Conservation (phyloP, 139 green algal genomes). For the Pleodorina starrii region DNA sequence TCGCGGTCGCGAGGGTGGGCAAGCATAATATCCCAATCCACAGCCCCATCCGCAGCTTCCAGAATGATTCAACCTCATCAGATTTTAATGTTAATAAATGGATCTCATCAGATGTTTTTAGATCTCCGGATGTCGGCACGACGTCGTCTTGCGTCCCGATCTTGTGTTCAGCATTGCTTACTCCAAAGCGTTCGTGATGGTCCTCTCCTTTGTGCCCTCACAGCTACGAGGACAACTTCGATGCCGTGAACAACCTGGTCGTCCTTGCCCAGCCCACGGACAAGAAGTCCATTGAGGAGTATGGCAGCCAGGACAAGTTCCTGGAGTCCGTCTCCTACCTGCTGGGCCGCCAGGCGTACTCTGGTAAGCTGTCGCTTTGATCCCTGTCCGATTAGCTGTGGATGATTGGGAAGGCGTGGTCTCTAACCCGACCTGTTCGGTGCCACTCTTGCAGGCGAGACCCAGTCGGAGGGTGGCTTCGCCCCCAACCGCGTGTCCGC, state of each 20-base stretch:
- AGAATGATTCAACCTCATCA: too few species aligned
- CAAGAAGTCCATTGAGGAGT: constrained; percentile 90
- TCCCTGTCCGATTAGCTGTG: not conserved
- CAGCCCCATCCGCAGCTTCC: too few species aligned
- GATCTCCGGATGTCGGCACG: too few species aligned
- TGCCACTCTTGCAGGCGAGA: constrained; percentile 81
- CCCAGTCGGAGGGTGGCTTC: constrained; percentile 97
- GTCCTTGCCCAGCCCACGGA: constrained; percentile 82
- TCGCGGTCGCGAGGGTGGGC: too few species aligned
- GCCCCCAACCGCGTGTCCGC: constrained; percentile 84
- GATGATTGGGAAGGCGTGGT: too few species aligned
- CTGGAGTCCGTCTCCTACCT: constrained; percentile 86
- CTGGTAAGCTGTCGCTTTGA: constrained; percentile 57
- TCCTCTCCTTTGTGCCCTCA: not conserved
- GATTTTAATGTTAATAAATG: too few species aligned
- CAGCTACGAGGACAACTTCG: constrained; percentile 97
- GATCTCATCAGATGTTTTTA: too few species aligned
- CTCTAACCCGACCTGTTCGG: too few species aligned
- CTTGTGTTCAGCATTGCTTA: not conserved
- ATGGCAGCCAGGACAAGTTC: constrained; percentile 91
- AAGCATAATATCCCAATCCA: too few species aligned
- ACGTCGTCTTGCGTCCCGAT: not conserved
- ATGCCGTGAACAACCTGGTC: constrained; percentile 90
- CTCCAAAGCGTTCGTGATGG: not conserved
- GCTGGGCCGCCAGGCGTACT: constrained; percentile 86